Evolutionary conservation across 805 yeast genomes (phyloP), one percentile per base, ranked within the genome.

Genomic region (Candida nonsorbophila): DNA sequence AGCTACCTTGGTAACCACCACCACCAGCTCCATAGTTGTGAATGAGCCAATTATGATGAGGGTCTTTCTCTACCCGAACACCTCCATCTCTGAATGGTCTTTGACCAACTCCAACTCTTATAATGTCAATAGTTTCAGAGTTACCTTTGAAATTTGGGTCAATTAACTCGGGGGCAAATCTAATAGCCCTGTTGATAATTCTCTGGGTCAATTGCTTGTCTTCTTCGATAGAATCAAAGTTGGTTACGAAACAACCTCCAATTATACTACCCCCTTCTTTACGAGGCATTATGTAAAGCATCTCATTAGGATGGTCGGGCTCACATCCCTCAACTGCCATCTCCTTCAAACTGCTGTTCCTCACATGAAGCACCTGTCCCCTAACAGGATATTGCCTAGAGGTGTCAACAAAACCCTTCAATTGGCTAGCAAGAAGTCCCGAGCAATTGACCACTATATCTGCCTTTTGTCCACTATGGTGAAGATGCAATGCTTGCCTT

Each of bases 11-110:
- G 52, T 74, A 82, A 0, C 92, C 92, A 14, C 84, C 74, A 17
- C 86, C 86, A 6, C 76, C 84, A 17, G 84, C 82, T 2, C 86
- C 85, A 48, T 79, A 79, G 43, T 72, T 73, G 49, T 79, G 86
- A 14, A 79, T 65, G 14, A 79, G 45, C 66, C 67, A 60, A 1
- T 24, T 26, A 11, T 37, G 29, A 6, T 35, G 24, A 1, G 41
- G 22, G 36, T 62, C 68, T 3, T 20, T 24, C 34, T 61, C 68
- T 9, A 60, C 48, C 13, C 69, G 38, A 2, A 49, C 49, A 2
- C 65, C 65, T 6, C 50, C 54, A 14, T 53, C 58, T 36, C 68
- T 37, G 30, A 44, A 53, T 4, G 69, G 69, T 22, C 69, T 48
- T 17, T 58, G 51, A 2, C 69, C 68, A n/a, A 61, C 61, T 24